These are phyloP conservation scores for Podaxis sp. DNA, from an alignment of 768 basidiomycete species.

Conservation along the genomic window DNA sequence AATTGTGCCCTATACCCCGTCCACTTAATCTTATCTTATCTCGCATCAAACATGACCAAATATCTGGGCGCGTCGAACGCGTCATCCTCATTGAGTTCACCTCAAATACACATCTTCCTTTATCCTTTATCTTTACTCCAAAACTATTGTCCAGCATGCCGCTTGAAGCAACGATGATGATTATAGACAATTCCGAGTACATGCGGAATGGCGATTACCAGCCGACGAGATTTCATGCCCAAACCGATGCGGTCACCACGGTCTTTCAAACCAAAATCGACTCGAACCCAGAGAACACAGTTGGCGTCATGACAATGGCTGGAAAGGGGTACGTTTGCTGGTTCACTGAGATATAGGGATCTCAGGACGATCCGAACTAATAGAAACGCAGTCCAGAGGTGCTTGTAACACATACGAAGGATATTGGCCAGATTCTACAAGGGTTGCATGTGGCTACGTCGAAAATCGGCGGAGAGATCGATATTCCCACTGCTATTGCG, in stretches of 20 bases:
- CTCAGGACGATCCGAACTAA: constrained; percentile 1
- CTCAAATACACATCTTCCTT: constrained; percentile 3
- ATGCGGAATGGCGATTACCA: constrained; percentile 94
- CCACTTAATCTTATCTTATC: constrained; percentile 1
- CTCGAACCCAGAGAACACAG: constrained; percentile 96
- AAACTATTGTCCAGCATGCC: constrained; percentile 61
- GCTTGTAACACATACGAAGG: constrained; percentile 93
- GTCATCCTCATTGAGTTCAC: constrained; percentile 4
- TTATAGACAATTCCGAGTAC: constrained; percentile 97
- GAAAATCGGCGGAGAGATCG: constrained; percentile 78
- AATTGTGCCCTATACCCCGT: background rate
- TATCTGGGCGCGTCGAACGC: constrained; percentile 10
- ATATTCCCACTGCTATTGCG: constrained; percentile 88
- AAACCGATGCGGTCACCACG: constrained; percentile 86
- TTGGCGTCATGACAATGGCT: constrained; percentile 98
- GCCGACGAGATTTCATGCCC: constrained; percentile 86
- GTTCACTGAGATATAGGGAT: background rate
- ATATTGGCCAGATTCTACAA: constrained; percentile 86
- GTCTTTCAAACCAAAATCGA: constrained; percentile 92
- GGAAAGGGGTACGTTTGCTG: constrained; percentile 74
- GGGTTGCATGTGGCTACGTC: constrained; percentile 70
- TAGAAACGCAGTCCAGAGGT: constrained; percentile 75
- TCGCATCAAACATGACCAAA: constrained; percentile 9
- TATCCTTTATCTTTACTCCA: background rate
- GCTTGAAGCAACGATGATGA: constrained; percentile 96